Evolutionary conservation across 2,329 filamentous ascomycete genomes (phyloP).

Genomic region (Colletotrichum endophyticum): DNA sequence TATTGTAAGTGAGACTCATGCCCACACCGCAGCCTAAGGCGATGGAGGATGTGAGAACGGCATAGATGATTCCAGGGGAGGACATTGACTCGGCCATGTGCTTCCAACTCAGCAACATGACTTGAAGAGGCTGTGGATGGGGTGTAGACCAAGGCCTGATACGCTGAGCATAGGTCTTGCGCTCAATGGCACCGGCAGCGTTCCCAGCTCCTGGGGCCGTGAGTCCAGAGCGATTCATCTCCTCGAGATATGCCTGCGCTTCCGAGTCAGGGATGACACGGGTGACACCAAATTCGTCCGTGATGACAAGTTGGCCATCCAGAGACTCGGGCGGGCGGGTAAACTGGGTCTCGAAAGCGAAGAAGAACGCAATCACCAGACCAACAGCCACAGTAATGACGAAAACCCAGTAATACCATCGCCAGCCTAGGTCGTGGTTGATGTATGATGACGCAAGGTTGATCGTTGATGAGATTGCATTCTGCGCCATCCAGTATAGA

Average conservation of each 20-base stretch:
- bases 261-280: conserved; percentile 34
- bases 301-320: conserved; percentile 37
- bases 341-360: conserved; percentile 44
- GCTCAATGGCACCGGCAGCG: background rate
- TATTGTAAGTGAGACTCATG: conserved; percentile 41
- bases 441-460: conserved; percentile 39
- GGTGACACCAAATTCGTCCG: conserved; percentile 42
- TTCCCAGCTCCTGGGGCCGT: background rate
- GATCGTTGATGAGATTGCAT: conserved; percentile 34
- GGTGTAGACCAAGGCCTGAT: conserved; percentile 30
- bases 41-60: conserved; percentile 39
- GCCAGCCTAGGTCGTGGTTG: conserved; percentile 38
- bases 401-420: conserved; percentile 47
- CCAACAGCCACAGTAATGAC: conserved; percentile 37
- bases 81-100: conserved; percentile 24
- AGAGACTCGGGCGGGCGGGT: conserved; percentile 35
- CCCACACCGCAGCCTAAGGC: conserved; percentile 39
- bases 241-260: conserved; percentile 26
- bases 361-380: conserved; percentile 39
- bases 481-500: conserved; percentile 43
- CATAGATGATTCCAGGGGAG: conserved; percentile 42
- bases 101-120: conserved; percentile 17
- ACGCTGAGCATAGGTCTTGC: conserved; percentile 30
- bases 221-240: background rate
- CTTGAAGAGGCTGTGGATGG: conserved; percentile 14